Base-by-base conservation (phyloP, 2,329 filamentous ascomycete genomes). In the Hypoxylon rubiginosum region DNA sequence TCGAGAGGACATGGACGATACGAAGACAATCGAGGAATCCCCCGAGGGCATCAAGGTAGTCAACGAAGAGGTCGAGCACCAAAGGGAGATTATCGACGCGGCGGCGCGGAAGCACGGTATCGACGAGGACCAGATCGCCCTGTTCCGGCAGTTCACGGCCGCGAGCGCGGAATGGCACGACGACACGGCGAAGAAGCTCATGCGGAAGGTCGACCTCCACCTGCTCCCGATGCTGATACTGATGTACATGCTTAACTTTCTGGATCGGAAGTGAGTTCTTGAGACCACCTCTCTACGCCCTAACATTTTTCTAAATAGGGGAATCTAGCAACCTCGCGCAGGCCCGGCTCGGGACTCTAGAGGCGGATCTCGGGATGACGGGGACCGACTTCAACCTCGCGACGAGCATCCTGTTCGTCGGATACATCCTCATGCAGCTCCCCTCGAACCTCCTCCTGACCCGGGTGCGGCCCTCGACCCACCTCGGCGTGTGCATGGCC, bases 381-480 rank as follows among this genome's bases (percentile, higher is more conserved):
- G 85, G 85, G 7, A 88, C 84, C 1, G 84, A 89, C 51, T 88
- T 86, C 71, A 88, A 88, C 67, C 75, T 87, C 1, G 82, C 83
- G 10, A 86, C 83, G 4, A 83, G 82, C 64, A 85, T 87, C 69
- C 78, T 87, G 30, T 88, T 88, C 64, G 85, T 88, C 1, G 83
- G 87, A 3, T 90, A 90, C 69, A 77, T 90, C 0, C 76, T 88
- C 11, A 88, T 89, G 83, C 87, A 90, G 72, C 76, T 90, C 0
- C 88, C 88, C 0, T 88, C 86, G 0, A 90, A 90, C 65, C 79
- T 90, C 61, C 71, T 87, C 0, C 77, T 90, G 2, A 88, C 86
- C 0, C 79, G 83, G 2, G 77, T 87, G 30, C 79, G 82, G 9
- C 87, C 87, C 0, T 85, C 84, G 1, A 60, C 85, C 0, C 89